These are phyloP conservation scores for Lactarius trivialis DNA, from an alignment of 768 basidiomycete species.

Conservation along the genomic window DNA sequence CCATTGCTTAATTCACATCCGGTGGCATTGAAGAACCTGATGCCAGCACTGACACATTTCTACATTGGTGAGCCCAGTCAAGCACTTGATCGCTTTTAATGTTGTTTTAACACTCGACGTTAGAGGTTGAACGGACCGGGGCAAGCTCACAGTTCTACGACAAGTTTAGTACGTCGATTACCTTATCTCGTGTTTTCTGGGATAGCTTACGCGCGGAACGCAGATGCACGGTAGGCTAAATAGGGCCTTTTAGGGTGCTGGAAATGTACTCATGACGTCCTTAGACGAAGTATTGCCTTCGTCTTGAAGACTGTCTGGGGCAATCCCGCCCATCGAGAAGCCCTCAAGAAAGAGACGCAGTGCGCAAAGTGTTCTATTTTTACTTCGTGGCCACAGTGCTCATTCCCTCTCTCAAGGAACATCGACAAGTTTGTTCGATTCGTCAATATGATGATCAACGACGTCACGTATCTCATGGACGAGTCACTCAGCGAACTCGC, in stretches of 20 bases:
- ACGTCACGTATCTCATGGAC: conserved; percentile 96
- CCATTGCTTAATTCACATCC: conserved; percentile 79
- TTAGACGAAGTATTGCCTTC: conserved; percentile 76
- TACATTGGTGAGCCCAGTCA: conserved; percentile 67
- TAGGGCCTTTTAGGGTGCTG: neutral
- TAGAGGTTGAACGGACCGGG: conserved; percentile 96
- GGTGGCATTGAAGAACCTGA: conserved; percentile 79
- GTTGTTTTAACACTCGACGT: conserved; percentile 3
- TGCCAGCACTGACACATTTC: conserved; percentile 87
- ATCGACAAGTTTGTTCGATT: conserved; percentile 93
- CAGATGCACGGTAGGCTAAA: conserved; percentile 47
- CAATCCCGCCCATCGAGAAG: conserved; percentile 82
- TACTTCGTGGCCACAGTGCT: neutral
- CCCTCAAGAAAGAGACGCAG: conserved; percentile 75
- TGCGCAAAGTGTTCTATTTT: conserved; percentile 33
- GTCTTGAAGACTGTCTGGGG: conserved; percentile 89
- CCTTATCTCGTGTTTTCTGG: neutral
- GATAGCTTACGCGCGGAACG: neutral
- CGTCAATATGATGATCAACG: conserved; percentile 97
- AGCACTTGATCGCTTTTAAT: neutral
- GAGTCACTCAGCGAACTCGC: conserved; percentile 86
- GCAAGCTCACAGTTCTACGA: conserved; percentile 98
- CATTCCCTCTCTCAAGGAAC: conserved; percentile 42
- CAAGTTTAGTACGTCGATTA: conserved; percentile 74
- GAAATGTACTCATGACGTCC: conserved; percentile 7